Evolutionary conservation across 306 rosid species (phyloP).

Genomic region (Clitoria ternatea): DNA sequence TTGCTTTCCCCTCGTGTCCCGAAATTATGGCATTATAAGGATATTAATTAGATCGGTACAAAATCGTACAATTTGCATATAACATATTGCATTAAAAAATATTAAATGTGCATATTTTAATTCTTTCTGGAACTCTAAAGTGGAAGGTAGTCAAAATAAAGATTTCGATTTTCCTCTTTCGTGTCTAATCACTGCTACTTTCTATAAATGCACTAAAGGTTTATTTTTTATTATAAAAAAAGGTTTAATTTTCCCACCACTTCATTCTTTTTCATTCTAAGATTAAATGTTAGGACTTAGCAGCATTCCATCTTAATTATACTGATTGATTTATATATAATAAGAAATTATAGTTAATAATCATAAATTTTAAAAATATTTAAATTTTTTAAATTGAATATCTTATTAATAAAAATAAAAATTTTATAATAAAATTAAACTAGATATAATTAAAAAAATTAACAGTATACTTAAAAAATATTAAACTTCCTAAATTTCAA

Average conservation of each 20-base stretch:
- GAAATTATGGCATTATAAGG: not conserved
- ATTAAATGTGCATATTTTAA: not conserved
- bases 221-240: no score
- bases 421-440: no score
- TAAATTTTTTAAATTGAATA: no score
- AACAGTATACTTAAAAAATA: no score
- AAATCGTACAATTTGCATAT: not conserved
- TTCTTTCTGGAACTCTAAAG: not conserved
- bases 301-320: no score
- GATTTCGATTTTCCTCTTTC: not conserved
- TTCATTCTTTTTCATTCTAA: not conserved
- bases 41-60: not conserved
- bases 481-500: no score
- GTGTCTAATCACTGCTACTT: not conserved
- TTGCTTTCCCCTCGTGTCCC: not conserved
- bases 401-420: no score
- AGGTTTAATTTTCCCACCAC: not conserved
- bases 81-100: conserved; percentile 1
- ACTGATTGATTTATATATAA: no score
- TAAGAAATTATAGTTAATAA: no score
- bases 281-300: not conserved
- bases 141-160: not conserved
- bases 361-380: no score
- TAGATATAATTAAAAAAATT: no score
- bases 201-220: not conserved